Base-by-base conservation (phyloP, 768 basidiomycete genomes). In the Pleurotus djamor region DNA sequence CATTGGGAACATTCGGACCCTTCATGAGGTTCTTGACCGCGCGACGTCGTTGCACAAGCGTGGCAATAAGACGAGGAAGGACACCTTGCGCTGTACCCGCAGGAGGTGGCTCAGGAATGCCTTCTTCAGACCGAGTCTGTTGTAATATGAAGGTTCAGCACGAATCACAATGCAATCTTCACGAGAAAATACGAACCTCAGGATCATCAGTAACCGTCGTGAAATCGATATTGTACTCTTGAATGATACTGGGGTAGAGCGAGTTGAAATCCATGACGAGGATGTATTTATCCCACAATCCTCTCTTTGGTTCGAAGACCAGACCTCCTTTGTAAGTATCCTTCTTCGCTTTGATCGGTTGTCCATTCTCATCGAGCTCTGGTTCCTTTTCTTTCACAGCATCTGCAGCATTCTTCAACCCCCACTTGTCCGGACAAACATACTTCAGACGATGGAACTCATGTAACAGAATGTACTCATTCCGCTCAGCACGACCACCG, bases 181-280 rank as follows among this genome's bases (percentile, higher is more conserved):
- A 28, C 21, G 21, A 28, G 21, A 49, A 45, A 34, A 12, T 59
- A 67, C 72, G 6, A 57, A 77, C 78, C 72, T 79, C 90, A 67
- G 84, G 84, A 28, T 85, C 85, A 6, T 82, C 77, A 48, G 93
- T 91, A 16, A 98, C 88, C 0, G 97, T 99, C 8, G 97, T 98
- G 67, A 98, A 98, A 74, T 98, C 97, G 65, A 99, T 98, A 71
- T 99, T 98, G 70, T 92, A 99, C 78, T 99, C 97, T 68, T 98
- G 97, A 50, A 99, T 99, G 78, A 99, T 99, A 71, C 92, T 95
- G 5, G 97, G 97, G 70, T 99, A 99, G 58, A 99, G 80, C 61
- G 95, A 97, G 74, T 99, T 99, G 87, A 98, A 99, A 72, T 99
- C 97, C 97, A 99, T 99, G 73, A 99, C 97, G 14, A 99, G 82